phyloP scores from a whole-genome alignment of 140 eudicot species.

The Flaveria floridana region DNA sequence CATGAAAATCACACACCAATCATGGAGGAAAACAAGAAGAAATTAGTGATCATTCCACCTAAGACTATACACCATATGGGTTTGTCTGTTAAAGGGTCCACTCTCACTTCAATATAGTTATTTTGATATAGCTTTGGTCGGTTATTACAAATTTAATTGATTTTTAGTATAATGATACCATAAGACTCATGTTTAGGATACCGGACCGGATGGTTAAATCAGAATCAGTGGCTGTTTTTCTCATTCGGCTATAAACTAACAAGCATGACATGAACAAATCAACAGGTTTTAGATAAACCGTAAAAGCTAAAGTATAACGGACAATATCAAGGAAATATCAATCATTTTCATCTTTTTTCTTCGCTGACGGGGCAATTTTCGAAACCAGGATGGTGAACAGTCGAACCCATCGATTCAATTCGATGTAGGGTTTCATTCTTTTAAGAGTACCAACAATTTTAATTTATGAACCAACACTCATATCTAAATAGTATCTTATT shows the following conservation, averaged over 20 bases:
- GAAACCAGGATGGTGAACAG: too few species aligned
- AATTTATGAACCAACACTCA: not conserved
- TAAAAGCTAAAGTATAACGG: too few species aligned
- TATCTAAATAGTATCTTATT: not conserved
- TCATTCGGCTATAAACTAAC: not conserved
- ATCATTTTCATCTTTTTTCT: too few species aligned
- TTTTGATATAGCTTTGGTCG: not conserved
- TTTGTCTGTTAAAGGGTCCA: conserved; percentile 34
- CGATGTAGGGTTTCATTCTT: not conserved
- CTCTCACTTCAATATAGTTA: conserved; percentile 21
- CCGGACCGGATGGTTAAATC: not conserved
- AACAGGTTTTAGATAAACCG: too few species aligned
- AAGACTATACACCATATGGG: conserved; percentile 34
- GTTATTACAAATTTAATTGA: not conserved
- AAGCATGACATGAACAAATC: not conserved
- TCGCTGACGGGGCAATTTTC: too few species aligned
- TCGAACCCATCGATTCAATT: too few species aligned
- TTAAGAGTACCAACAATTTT: not conserved
- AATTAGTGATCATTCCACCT: conserved; percentile 28
- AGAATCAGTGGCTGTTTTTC: not conserved
- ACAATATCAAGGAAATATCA: too few species aligned
- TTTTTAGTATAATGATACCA: too few species aligned
- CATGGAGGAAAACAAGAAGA: conserved; percentile 25
- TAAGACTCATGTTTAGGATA: too few species aligned
- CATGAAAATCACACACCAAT: conserved; percentile 23